Percentiles rank a stretch among this genome's conserved stretches.
Conservation (phyloP, 2,329 filamentous ascomycete genomes). For the Amphichorda felina region DNA sequence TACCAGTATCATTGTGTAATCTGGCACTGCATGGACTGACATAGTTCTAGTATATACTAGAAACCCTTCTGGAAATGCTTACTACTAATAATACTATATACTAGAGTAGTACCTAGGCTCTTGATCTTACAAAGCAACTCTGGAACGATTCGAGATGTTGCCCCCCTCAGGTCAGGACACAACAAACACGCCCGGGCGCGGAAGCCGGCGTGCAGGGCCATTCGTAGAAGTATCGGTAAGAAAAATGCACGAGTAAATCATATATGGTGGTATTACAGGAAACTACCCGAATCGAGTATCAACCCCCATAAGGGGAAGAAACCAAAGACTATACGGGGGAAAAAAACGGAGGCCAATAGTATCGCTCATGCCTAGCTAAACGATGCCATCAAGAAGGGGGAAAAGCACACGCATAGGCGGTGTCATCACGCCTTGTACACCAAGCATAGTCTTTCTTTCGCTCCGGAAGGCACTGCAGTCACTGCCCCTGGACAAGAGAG, state of each 20-base stretch:
- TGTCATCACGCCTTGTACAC: constrained; percentile 1
- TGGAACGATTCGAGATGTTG: no score
- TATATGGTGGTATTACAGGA: not conserved
- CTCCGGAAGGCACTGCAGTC: not conserved
- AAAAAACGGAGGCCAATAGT: not conserved
- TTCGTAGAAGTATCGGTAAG: not conserved
- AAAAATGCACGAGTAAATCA: not conserved
- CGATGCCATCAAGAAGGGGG: not conserved
- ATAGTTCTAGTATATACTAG: no score
- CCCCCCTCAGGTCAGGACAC: no score
- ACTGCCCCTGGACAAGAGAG: not conserved
- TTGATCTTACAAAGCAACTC: no score
- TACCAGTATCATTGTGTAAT: no score
- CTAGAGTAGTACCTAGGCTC: no score
- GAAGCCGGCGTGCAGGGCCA: no score
- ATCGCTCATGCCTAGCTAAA: not conserved
- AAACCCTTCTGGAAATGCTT: no score
- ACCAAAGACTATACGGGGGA: not conserved
- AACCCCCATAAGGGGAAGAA: not conserved
- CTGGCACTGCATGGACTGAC: no score
- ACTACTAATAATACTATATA: no score
- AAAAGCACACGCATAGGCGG: not conserved
- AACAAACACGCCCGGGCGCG: no score
- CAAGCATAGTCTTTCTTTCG: not conserved
- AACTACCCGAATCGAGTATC: not conserved